Conservation (phyloP, 139 green algal species). For the Chlorella vulgaris region DNA sequence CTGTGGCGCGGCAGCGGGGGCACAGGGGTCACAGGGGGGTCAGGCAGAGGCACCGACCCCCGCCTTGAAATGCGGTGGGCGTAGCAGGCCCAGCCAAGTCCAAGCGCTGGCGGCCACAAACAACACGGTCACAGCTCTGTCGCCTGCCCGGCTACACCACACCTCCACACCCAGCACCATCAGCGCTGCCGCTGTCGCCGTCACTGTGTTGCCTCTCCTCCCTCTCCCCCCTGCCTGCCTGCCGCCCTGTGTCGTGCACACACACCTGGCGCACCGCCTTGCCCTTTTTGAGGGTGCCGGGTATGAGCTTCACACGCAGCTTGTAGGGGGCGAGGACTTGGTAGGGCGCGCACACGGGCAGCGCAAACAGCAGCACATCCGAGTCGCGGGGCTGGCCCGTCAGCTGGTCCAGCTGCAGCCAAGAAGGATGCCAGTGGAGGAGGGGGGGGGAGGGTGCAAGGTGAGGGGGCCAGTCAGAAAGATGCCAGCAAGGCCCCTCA, state of each 20-base stretch:
- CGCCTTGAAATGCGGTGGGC: no score
- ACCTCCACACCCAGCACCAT: no score
- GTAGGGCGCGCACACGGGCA: slow-evolving; percentile 94
- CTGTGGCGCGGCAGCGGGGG: slow-evolving; percentile 1
- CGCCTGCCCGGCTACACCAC: no score
- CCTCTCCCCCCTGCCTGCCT: no score
- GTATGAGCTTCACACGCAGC: slow-evolving; percentile 86
- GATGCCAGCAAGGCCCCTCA: no score
- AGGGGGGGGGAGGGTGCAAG: not conserved
- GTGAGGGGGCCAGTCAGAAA: not conserved
- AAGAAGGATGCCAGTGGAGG: not conserved
- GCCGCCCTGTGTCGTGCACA: no score
- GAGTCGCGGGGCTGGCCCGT: slow-evolving; percentile 76
- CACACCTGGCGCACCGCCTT: slow-evolving; percentile 74
- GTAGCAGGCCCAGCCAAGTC: not conserved
- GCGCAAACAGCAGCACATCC: slow-evolving; percentile 86
- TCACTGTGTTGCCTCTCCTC: no score
- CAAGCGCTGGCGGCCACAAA: not conserved
- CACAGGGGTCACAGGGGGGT: no score
- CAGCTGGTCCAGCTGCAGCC: slow-evolving; percentile 67
- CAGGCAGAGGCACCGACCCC: no score
- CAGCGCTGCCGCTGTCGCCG: no score
- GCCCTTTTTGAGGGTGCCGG: slow-evolving; percentile 91
- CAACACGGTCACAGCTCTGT: not conserved
- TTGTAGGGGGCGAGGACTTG: slow-evolving; percentile 75